A percentile compares a stretch with the other conserved stretches of the same genome.
Evolutionary conservation across 164 flowering plant genomes (phyloP).

Genomic region (Protea cynaroides): DNA sequence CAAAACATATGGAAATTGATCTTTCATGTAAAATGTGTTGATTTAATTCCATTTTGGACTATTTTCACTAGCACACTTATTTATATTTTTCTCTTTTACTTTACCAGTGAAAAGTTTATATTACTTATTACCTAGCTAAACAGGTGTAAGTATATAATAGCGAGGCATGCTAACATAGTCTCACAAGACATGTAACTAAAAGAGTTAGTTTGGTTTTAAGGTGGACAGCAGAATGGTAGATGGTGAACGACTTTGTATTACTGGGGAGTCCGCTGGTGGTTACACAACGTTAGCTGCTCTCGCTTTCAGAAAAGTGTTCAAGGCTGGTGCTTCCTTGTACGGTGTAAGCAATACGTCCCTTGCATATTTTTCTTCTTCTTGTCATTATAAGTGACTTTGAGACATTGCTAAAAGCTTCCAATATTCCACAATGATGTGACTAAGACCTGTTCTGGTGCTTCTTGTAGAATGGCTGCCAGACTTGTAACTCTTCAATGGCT

Average conservation of each 20-base stretch:
- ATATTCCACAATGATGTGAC: neutral
- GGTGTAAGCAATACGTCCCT: slow-evolving; percentile 59
- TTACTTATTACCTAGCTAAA: too few species aligned
- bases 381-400: neutral
- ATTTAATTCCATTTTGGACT: too few species aligned
- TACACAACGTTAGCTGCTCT: slow-evolving; percentile 95
- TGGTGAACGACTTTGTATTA: slow-evolving; percentile 65
- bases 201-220: slow-evolving; percentile 32
- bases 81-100: too few species aligned
- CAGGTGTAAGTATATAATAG: neutral
- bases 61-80: too few species aligned
- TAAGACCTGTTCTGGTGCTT: neutral
- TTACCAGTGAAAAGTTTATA: too few species aligned
- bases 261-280: slow-evolving; percentile 97
- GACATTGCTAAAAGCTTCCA: neutral
- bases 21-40: too few species aligned
- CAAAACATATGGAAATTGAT: too few species aligned
- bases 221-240: slow-evolving; percentile 84
- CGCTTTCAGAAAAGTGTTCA: slow-evolving; percentile 78
- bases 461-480: too few species aligned
- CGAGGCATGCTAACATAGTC: neutral
- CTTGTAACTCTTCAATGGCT: too few species aligned
- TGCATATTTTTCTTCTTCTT: neutral
- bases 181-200: neutral
- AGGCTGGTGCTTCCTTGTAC: slow-evolving; percentile 94